Percentiles rank a stretch among this genome's conserved stretches.
Conservation (phyloP, 2,329 filamentous ascomycete genomes). For the Colletotrichum brevisporum region DNA sequence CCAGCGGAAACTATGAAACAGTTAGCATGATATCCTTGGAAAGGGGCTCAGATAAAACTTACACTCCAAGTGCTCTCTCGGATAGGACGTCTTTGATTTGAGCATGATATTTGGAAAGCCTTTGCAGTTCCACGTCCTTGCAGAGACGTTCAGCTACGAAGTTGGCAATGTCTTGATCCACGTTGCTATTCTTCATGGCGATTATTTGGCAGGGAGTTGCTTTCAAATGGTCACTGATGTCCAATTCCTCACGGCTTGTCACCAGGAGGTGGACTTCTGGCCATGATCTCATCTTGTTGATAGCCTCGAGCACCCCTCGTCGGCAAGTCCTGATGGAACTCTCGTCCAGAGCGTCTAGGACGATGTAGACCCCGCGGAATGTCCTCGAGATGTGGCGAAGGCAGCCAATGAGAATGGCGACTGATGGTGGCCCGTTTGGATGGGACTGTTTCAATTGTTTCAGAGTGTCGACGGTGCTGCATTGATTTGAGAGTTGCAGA, state of each 20-base stretch:
- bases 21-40: conserved; percentile 4
- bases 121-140: background rate
- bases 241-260: conserved; percentile 51
- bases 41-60: background rate
- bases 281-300: conserved; percentile 43
- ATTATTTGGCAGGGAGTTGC: conserved; percentile 35
- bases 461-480: background rate
- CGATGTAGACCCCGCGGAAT: conserved; percentile 51
- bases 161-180: conserved; percentile 1
- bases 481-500: conserved; percentile 49
- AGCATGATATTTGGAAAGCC: background rate
- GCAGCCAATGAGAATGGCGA: conserved; percentile 31
- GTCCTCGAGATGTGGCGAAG: conserved; percentile 43
- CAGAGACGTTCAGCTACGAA: background rate
- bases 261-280: conserved; percentile 48
- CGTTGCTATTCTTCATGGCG: background rate
- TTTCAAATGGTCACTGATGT: conserved; percentile 47
- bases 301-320: conserved; percentile 43
- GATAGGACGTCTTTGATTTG: background rate
- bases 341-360: conserved; percentile 56
- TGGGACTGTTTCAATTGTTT: background rate
- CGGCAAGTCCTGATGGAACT: conserved; percentile 43
- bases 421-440: background rate
- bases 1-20: conserved; percentile 45
- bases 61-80: conserved; percentile 6